Evolutionary conservation across 495 filamentous ascomycete genomes (phyloP), one percentile per base, ranked within the genome.

Genomic region (Xylaria scruposa): DNA sequence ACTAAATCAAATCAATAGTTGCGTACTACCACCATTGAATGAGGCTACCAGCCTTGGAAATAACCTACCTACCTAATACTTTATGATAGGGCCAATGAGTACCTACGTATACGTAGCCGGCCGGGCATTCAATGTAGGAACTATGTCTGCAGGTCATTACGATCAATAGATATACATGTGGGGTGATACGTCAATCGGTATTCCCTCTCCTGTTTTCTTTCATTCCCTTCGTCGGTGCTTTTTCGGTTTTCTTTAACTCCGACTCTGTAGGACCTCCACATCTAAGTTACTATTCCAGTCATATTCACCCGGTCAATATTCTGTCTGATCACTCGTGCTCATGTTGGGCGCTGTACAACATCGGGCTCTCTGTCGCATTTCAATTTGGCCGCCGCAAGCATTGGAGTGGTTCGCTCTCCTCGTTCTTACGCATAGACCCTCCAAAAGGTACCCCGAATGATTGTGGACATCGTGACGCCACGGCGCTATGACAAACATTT

Each of bases 271-370:
- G 33, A 36, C 33, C 31, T 33, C 31, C 31, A 4, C 31, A 33
- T 33, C 31, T 33, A 33, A 33, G n/a, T 31, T 1, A 31, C 33
- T 36, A 36, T 36, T 36, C 33, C 33, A 36, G 33, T 36, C 49
- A 24, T 46, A 21, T 19, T 63, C n/a, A 63, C 38, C 60, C 42
- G 38, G 42, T 63, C 60, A 46, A 46, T 46, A n/a, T 21, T 24
- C 49, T 53, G 21, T 53, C 21, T 53, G 15, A 53, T 13, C 21
- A 24, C 8, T 26, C 21, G 49, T 21, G 49, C 21, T 53, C 26
- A 19, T 10, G 3, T 60, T 38, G 58, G 31, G 63, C 19, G 40
- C 8, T 12, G 63, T 66, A 38, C 63, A 49, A 51, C 63, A 29
- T 24, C 46, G 38, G 9, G 8, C 21, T 6, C 19, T 66, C 63